Evolutionary conservation across 768 basidiomycete species (phyloP).

Genomic region (Naganishia antarctica): DNA sequence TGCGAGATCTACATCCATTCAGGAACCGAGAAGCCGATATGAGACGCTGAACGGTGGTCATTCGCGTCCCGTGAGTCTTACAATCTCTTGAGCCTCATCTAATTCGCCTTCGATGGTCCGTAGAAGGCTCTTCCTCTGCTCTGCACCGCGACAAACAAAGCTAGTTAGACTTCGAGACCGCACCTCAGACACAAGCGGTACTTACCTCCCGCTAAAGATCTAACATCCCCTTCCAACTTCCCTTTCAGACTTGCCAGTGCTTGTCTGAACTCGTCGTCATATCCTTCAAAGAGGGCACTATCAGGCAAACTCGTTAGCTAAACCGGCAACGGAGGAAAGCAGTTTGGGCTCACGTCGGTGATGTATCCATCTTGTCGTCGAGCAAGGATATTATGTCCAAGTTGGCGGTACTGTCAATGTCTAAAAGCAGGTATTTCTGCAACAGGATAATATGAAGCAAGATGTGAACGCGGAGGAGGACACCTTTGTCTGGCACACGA

Average conservation of each 20-base stretch:
- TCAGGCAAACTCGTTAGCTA: not conserved
- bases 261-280: constrained; percentile 86
- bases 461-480: not conserved
- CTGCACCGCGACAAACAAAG: constrained; percentile 50
- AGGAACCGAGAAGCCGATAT: not conserved
- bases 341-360: constrained; percentile 42
- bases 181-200: not conserved
- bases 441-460: not conserved
- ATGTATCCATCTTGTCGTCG: constrained; percentile 44
- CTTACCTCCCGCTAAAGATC: constrained; percentile 67
- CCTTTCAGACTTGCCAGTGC: constrained; percentile 68
- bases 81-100: constrained; percentile 98
- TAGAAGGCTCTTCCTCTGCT: constrained; percentile 72
- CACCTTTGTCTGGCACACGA: not conserved
- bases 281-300: constrained; percentile 53
- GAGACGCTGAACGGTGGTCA: not conserved
- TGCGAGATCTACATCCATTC: constrained; percentile 72
- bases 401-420: not conserved
- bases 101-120: constrained; percentile 88
- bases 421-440: too few relatives aligned
- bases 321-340: not conserved
- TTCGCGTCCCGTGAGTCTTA: constrained; percentile 49
- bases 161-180: too few relatives aligned
- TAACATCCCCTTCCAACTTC: constrained; percentile 69
- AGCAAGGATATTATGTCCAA: not conserved